Conservation (phyloP, 1,139 yeast genomes). For the Yamadazyma pseudoaaseri region DNA sequence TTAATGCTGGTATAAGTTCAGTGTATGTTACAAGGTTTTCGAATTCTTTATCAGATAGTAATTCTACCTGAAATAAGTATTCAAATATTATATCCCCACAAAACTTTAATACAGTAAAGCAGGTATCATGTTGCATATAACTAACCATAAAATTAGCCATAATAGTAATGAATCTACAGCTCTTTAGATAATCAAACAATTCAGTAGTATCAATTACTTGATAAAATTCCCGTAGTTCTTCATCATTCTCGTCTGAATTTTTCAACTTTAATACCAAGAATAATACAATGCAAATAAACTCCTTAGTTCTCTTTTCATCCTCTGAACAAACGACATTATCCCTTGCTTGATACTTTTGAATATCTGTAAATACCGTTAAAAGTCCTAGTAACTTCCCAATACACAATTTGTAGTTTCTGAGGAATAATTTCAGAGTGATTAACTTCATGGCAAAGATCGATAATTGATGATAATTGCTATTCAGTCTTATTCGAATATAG, state of each 20-base stretch:
- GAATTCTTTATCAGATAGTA: constrained; percentile 36
- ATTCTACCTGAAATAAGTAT: constrained; percentile 37
- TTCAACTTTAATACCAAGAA: constrained; percentile 36
- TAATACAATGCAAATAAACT: constrained; percentile 36
- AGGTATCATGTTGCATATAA: constrained; percentile 26
- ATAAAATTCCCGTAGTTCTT: constrained; percentile 11
- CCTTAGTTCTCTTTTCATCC: constrained; percentile 22
- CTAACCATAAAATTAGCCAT: constrained; percentile 37
- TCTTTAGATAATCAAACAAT: constrained; percentile 29
- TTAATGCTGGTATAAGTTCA: constrained; percentile 34
- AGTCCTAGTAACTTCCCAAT: constrained; percentile 42
- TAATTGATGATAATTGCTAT: constrained; percentile 27
- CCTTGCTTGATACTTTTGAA: constrained; percentile 14
- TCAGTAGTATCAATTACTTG: constrained; percentile 17
- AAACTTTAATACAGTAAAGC: constrained; percentile 38
- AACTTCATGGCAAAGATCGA: constrained; percentile 36
- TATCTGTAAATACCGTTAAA: constrained; percentile 27
- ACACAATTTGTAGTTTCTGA: constrained; percentile 37
- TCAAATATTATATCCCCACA: constrained; percentile 45
- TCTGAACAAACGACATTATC: constrained; percentile 6
- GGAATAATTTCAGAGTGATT: constrained; percentile 39
- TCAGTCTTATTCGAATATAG: constrained; percentile 18
- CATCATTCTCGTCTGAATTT: constrained; percentile 19
- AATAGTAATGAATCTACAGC: constrained; percentile 48
- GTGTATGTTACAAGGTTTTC: constrained; percentile 25